A percentile compares a stretch with the other conserved stretches of the same genome.
Conservation (phyloP, 176 grass and related monocot genomes). For the Poa pratensis region DNA sequence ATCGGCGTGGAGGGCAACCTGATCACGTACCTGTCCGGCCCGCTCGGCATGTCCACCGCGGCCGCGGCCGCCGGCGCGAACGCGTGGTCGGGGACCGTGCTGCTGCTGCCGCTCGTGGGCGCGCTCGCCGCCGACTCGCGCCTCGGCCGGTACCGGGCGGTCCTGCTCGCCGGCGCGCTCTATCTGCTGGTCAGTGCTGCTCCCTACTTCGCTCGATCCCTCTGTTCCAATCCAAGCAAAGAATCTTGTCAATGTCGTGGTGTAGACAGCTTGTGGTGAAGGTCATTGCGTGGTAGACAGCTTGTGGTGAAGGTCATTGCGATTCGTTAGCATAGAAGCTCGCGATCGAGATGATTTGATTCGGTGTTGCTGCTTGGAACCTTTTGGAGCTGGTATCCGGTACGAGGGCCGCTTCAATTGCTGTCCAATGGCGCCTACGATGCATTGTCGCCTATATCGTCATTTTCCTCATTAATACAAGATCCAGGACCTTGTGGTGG, state of each 20-base stretch:
- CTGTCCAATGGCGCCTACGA: too few relatives aligned
- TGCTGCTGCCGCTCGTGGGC: slow-evolving; percentile 61
- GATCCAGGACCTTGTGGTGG: too few relatives aligned
- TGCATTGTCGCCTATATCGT: too few relatives aligned
- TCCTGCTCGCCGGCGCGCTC: slow-evolving; percentile 46
- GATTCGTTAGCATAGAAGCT: too few relatives aligned
- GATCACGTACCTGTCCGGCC: slow-evolving; percentile 71
- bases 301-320: too few relatives aligned
- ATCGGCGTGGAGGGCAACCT: slow-evolving; percentile 61
- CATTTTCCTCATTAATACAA: too few relatives aligned
- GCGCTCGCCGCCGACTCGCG: slow-evolving; percentile 65
- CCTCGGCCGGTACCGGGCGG: slow-evolving; percentile 47
- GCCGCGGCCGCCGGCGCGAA: slow-evolving; percentile 46
- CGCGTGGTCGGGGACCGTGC: slow-evolving; percentile 55
- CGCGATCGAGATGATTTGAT: too few relatives aligned
- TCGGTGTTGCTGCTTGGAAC: too few relatives aligned
- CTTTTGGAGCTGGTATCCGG: too few relatives aligned
- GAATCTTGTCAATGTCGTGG: not conserved
- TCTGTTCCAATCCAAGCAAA: not conserved
- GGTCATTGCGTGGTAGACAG: too few relatives aligned
- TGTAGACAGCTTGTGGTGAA: too few relatives aligned
- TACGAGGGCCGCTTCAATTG: too few relatives aligned
- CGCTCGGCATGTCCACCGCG: slow-evolving; percentile 54
- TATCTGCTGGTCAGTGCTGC: slow-evolving; percentile 46
- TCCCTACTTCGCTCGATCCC: not conserved